phyloP scores from a whole-genome alignment of 306 rosid species.

The Acacia acuminata region DNA sequence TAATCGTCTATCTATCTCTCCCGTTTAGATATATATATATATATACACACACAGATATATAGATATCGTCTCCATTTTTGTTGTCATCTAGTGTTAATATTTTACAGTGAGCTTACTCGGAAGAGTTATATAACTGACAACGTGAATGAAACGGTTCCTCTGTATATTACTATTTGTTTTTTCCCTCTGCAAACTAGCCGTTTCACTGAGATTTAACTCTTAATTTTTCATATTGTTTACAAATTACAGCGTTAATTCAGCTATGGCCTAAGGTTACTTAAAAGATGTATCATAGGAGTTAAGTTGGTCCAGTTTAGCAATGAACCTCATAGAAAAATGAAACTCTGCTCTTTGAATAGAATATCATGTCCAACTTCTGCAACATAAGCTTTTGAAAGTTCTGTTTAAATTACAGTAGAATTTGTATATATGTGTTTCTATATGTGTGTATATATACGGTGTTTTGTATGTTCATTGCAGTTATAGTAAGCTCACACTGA shows the following conservation, averaged over 20 bases:
- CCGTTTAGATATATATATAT: too few relatives aligned
- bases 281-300: background rate
- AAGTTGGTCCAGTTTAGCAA: background rate
- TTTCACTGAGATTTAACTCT: background rate
- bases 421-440: too few relatives aligned
- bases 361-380: background rate
- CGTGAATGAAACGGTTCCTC: slow-evolving; percentile 12
- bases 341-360: background rate
- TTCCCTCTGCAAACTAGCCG: background rate
- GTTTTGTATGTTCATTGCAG: slow-evolving; percentile 42
- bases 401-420: background rate
- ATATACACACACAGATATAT: too few relatives aligned
- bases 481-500: slow-evolving; percentile 52
- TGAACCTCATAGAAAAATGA: background rate
- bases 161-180: background rate
- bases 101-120: background rate
- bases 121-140: background rate
- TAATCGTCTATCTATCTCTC: background rate
- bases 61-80: background rate
- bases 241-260: background rate
- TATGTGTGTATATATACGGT: background rate
- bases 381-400: background rate
- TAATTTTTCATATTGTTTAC: background rate
- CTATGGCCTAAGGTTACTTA: background rate
- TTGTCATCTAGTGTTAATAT: background rate